These are phyloP conservation scores for Phialocephala sp. DNA, from an alignment of 2,329 filamentous ascomycete genomes.

Conservation along the genomic window DNA sequence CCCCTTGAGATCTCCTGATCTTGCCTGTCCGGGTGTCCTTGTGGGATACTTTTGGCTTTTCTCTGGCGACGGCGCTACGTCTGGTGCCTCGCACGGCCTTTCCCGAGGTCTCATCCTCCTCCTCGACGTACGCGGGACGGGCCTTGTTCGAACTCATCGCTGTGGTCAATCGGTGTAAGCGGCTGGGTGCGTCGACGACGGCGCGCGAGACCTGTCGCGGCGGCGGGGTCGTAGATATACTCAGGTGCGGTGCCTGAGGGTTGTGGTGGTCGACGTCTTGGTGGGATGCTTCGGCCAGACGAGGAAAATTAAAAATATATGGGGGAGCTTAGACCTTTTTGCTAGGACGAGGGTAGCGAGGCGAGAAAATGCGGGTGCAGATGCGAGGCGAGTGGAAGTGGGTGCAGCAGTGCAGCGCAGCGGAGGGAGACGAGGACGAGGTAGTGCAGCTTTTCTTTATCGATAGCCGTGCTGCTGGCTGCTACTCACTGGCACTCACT, in stretches of 20 bases:
- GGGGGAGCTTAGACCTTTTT: slow-evolving; percentile 21
- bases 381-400: background rate
- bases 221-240: slow-evolving; percentile 9
- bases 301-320: slow-evolving; percentile 17
- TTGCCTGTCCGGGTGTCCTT: slow-evolving; percentile 15
- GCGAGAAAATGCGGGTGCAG: background rate
- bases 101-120: slow-evolving; percentile 37
- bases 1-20: slow-evolving; percentile 20
- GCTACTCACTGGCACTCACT: background rate
- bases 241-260: slow-evolving; percentile 11
- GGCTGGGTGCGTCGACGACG: slow-evolving; percentile 15
- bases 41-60: slow-evolving; percentile 31
- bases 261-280: background rate
- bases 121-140: slow-evolving; percentile 38
- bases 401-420: background rate
- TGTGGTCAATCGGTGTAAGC: background rate
- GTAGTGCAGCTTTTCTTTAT: background rate
- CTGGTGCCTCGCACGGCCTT: slow-evolving; percentile 32
- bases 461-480: background rate
- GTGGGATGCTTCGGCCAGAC: slow-evolving; percentile 3
- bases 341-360: background rate
- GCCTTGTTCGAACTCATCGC: slow-evolving; percentile 28
- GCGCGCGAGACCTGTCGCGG: slow-evolving; percentile 25
- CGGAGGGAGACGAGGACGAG: background rate
- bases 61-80: slow-evolving; percentile 34